A percentile compares a stretch with the other conserved stretches of the same genome.
Evolutionary conservation across 2,329 filamentous ascomycete species (phyloP).

Genomic region (Diaporthe humulicola): DNA sequence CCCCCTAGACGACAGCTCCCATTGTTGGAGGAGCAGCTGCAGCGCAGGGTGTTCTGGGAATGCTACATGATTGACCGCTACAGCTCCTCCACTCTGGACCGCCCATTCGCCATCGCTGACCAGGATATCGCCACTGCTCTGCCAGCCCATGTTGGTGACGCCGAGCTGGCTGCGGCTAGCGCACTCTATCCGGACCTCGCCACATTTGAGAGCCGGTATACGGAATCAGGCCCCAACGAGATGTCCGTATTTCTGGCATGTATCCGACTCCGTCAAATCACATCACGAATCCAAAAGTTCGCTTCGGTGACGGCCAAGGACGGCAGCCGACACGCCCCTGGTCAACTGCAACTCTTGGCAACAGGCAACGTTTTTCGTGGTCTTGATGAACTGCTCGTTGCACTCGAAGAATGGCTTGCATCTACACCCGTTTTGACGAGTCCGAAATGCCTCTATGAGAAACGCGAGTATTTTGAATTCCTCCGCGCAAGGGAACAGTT

Average conservation of each 20-base stretch:
- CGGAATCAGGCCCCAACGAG: not conserved
- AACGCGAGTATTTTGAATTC: not conserved
- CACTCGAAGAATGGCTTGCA: not conserved
- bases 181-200: constrained; percentile 1
- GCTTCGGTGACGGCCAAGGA: not conserved
- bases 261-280: not conserved
- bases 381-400: not conserved
- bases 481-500: not conserved
- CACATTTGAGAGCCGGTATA: not conserved
- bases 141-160: not conserved
- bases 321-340: not conserved
- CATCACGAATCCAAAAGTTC: not conserved
- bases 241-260: not conserved
- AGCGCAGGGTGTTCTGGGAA: constrained; percentile 56
- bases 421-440: not conserved
- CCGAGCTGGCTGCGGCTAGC: not conserved
- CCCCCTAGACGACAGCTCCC: not conserved
- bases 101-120: constrained; percentile 57
- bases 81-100: constrained; percentile 55
- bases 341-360: not conserved
- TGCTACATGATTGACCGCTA: constrained; percentile 60
- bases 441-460: constrained; percentile 3
- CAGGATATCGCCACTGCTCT: constrained; percentile 47
- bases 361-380: not conserved
- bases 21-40: not conserved